Percentiles rank a stretch among this genome's conserved stretches.
These are phyloP conservation scores for Hypoxylon rubiginosum DNA, from an alignment of 2,329 filamentous ascomycete genomes.

Conservation along the genomic window DNA sequence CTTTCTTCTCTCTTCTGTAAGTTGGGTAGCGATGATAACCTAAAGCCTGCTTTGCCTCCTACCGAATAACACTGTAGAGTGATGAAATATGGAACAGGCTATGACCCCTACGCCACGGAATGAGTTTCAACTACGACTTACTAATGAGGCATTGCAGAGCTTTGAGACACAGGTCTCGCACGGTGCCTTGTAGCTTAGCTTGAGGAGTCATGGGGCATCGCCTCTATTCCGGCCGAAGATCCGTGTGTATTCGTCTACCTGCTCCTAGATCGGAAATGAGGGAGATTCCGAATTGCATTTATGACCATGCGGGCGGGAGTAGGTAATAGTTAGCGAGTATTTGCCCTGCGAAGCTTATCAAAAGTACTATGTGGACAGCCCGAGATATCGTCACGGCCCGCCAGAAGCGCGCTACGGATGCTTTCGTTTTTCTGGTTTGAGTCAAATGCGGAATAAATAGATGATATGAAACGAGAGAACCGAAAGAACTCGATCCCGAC, in stretches of 20 bases:
- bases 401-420: neutral
- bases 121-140: slow-evolving; percentile 18
- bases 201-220: slow-evolving; percentile 5
- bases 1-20: neutral
- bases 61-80: slow-evolving; percentile 4
- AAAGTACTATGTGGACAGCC: neutral
- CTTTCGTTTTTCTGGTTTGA: neutral
- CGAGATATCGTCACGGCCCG: neutral
- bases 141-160: slow-evolving; percentile 13
- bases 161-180: slow-evolving; percentile 17
- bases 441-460: neutral
- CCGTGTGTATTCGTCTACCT: slow-evolving; percentile 18
- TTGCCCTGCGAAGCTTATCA: neutral
- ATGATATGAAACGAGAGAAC: slow-evolving; percentile 3
- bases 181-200: slow-evolving; percentile 21
- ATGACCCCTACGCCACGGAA: slow-evolving; percentile 12
- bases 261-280: slow-evolving; percentile 22
- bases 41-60: neutral
- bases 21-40: neutral
- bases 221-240: slow-evolving; percentile 17
- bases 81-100: slow-evolving; percentile 10
- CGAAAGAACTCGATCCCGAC: neutral
- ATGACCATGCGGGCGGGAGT: slow-evolving; percentile 14
- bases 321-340: slow-evolving; percentile 15
- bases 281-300: slow-evolving; percentile 10